Conservation (phyloP, 164 flowering plant species). For the Warburgia ugandensis region DNA sequence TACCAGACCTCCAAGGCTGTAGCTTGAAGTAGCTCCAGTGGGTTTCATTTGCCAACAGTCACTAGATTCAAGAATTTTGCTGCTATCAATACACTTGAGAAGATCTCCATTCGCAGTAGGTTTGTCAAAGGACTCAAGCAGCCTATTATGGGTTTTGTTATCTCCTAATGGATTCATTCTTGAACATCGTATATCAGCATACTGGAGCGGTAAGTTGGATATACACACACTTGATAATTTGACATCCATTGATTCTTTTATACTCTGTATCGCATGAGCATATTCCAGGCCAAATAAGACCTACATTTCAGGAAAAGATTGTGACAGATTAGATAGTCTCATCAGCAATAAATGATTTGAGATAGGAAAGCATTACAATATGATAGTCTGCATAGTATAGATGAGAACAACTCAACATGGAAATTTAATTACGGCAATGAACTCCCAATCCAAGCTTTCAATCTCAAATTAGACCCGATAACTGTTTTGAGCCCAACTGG, state of each 20-base stretch:
- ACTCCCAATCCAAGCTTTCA: too few species aligned
- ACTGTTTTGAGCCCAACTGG: too few species aligned
- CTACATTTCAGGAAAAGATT: conserved; percentile 41
- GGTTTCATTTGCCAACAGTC: conserved; percentile 4
- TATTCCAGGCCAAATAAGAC: conserved; percentile 86
- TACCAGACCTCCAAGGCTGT: conserved; percentile 66
- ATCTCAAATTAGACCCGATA: too few species aligned
- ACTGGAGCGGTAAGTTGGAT: conserved; percentile 21
- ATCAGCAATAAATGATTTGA: too few species aligned
- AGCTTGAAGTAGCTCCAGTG: conserved; percentile 16
- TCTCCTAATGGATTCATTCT: conserved; percentile 37
- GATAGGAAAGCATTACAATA: too few species aligned
- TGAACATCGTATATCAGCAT: conserved; percentile 48
- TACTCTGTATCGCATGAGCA: conserved; percentile 48
- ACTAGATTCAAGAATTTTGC: not conserved
- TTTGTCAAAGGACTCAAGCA: conserved; percentile 13
- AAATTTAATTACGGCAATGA: too few species aligned
- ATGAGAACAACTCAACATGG: too few species aligned
- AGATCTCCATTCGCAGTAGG: conserved; percentile 17
- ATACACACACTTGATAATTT: conserved; percentile 16
- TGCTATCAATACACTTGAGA: not conserved
- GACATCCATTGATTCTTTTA: conserved; percentile 32
- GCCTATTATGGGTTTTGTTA: conserved; percentile 12
- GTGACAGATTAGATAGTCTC: too few species aligned
- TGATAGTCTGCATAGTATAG: too few species aligned